Evolutionary conservation across 2,329 filamentous ascomycete species (phyloP), one percentile per base, ranked within the genome.

Genomic region (Hansfordia pulvinata): DNA sequence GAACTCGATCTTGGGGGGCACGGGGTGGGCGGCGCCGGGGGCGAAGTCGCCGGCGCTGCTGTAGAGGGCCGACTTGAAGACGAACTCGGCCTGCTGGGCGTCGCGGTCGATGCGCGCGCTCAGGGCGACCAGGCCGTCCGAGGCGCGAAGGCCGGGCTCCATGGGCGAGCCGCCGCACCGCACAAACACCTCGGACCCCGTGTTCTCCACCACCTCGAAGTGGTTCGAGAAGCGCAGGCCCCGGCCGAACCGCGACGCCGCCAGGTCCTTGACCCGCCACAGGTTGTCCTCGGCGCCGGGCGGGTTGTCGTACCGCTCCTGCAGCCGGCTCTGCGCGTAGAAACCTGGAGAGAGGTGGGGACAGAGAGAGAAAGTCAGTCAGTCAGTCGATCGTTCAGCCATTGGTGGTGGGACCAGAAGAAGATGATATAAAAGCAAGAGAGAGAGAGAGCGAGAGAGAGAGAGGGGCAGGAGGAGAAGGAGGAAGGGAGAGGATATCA

Each of bases 281-380:
- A 43, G 35, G 29, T 48, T 35, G 25, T 41, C 35, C 26, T 47
- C 44, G 10, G 43, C 39, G n/a, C 43, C 44, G 0, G 43, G 32
- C 10, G 44, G 41, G 25, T 38, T 38, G 32, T 49, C 46, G 27
- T 44, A 48, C 20, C 40, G 40, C 32, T 48, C 36, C 8, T 48
- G 46, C 13, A 45, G 31, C 29, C 39, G 40, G 30, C 41, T 47
- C 27, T 49, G 46, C 5, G 35, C 15, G 37, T 39, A 43, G 43
- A 64, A 77, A 24, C 63, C 70, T 70, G 33, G 12, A 18, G 17
- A 15, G 10, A 27, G 12, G n/a, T n/a, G n/a, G n/a, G n/a, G n/a
- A n/a, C n/a, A n/a, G n/a, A n/a, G n/a, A n/a, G n/a, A n/a, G n/a
- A n/a, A n/a, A n/a, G n/a, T n/a, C n/a, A n/a, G n/a, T n/a, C 15